phyloP scores from a whole-genome alignment of 345 rosid genomes.

The Eucalyptus decipiens region DNA sequence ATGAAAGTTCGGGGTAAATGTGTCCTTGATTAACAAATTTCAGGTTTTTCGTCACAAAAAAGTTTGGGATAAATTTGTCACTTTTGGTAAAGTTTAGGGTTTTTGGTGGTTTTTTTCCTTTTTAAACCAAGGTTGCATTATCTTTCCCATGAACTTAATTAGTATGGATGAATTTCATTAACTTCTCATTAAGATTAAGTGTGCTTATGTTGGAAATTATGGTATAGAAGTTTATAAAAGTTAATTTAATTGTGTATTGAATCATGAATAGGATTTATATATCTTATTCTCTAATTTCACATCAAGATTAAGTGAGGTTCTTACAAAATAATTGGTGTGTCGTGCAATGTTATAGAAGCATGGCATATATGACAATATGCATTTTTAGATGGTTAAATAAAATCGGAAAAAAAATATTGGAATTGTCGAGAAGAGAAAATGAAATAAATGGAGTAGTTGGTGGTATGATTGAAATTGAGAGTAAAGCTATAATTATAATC shows the following conservation, averaged over 20 bases:
- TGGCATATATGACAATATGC: background rate
- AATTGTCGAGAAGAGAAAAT: background rate
- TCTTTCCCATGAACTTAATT: background rate
- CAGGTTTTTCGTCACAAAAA: too few relatives aligned
- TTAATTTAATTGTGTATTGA: background rate
- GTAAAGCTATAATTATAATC: background rate
- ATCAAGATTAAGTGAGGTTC: background rate
- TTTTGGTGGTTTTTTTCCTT: too few relatives aligned
- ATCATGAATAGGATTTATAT: background rate
- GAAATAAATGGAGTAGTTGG: background rate
- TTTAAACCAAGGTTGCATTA: background rate
- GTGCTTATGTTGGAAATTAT: background rate
- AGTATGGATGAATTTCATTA: background rate
- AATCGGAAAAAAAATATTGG: background rate
- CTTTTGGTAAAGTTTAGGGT: too few relatives aligned
- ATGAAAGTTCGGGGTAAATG: too few relatives aligned
- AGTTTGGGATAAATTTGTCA: too few relatives aligned
- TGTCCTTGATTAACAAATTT: too few relatives aligned
- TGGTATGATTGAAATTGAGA: background rate
- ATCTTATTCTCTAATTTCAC: background rate
- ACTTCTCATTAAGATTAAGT: background rate
- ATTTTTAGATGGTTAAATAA: background rate
- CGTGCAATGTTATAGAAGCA: rapidly evolving
- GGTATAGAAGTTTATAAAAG: background rate
- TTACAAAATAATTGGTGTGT: background rate